Base-by-base conservation (phyloP, 352 stramenopile genomes). In the Phytophthora pinifolia region DNA sequence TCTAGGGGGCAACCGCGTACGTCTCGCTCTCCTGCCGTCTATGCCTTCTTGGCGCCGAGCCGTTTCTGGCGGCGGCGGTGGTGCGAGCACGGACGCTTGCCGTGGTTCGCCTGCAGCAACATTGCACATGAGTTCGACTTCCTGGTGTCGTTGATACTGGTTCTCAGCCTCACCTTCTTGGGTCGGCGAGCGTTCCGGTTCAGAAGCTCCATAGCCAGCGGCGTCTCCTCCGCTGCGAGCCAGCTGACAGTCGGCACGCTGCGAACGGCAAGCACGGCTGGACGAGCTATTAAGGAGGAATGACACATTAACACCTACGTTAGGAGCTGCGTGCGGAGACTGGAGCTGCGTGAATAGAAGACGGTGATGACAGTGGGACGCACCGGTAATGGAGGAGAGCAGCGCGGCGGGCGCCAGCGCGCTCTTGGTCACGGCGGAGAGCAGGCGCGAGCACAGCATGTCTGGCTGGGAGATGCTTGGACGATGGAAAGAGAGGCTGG, bases 31-130 rank as follows among this genome's bases (percentile, higher is more conserved):
- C 43, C 30, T 25, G 13, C 18, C 41, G 15, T 61, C 44, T 65
- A 72, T 63, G 57, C 57, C 54, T 71, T 67, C 48, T 72, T 72
- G 17, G 56, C 62, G 46, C 82, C 83, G 39, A 94, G 74, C 12
- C 83, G 83, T 74, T 91, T 91, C 57, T 84, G 76, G 54, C 83
- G 83, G 64, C 83, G 80, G 46, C 79, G 72, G 46, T 84, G 67
- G 72, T 94, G 75, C 54, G 83, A 94, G 72, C 83, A 94, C 44
- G 83, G 83, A 25, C 83, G 83, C 61, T 94, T 94, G 74, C 83
- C 83, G 67, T 92, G 83, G 77, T 94, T 94, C 46, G 83, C 83
- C 79, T 89, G 54, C 38, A 45, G 14, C 14, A 59, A 38, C 3
- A 45, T 25, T 25, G 20, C 20, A 25, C 20, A 25, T 25, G 20